A percentile compares a stretch with the other conserved stretches of the same genome.
phyloP scores from a whole-genome alignment of 257 asterid species.

The Lycium barbarum region DNA sequence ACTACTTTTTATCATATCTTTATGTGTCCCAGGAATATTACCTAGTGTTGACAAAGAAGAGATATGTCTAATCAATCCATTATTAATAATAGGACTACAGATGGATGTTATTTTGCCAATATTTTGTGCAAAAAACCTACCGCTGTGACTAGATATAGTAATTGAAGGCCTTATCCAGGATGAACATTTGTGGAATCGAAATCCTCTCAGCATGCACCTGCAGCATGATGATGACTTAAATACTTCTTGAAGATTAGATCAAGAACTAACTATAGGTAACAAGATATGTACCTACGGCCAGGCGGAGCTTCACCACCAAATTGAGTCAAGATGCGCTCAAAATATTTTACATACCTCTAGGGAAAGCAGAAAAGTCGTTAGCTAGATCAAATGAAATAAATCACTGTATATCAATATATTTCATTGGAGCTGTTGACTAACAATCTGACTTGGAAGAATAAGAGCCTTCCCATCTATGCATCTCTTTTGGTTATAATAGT shows the following conservation, averaged over 20 bases:
- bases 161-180: constrained; percentile 97
- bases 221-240: constrained; percentile 36
- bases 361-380: constrained; percentile 38
- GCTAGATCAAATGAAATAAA: constrained; percentile 28
- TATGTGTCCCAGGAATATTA: constrained; percentile 14
- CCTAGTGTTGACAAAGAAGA: constrained; percentile 20
- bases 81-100: not conserved
- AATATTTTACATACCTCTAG: constrained; percentile 94
- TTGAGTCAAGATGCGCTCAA: constrained; percentile 64
- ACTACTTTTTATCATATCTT: not conserved
- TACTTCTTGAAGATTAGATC: constrained; percentile 36
- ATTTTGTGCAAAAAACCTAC: constrained; percentile 46
- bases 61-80: constrained; percentile 15
- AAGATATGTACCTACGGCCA: constrained; percentile 95
- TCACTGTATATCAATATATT: constrained; percentile 17
- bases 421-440: constrained; percentile 52
- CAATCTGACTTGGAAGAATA: constrained; percentile 96
- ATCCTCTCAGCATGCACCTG: constrained; percentile 99
- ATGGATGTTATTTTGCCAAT: constrained; percentile 21
- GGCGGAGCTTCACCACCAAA: constrained; percentile 87
- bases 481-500: constrained; percentile 87
- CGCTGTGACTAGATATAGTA: constrained; percentile 86
- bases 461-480: constrained; percentile 96
- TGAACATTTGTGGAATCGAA: constrained; percentile 86
- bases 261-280: constrained; percentile 41